Evolutionary conservation across 495 filamentous ascomycete genomes (phyloP), one percentile per base, ranked within the genome.

Genomic region (Penicillium macrosclerotiorum): DNA sequence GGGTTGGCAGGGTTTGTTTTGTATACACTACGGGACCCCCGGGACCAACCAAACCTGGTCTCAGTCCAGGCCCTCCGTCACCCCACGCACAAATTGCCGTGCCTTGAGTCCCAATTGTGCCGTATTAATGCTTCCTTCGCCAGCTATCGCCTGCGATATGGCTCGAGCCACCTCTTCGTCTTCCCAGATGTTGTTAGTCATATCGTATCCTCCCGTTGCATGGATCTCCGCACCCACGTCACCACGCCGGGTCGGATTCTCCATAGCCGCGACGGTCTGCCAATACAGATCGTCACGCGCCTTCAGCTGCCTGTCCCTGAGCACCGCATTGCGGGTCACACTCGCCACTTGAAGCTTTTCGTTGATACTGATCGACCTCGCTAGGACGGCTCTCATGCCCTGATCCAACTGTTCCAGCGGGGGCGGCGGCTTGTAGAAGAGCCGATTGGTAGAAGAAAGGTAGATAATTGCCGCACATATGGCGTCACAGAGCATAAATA

Each of bases 361-460:
- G 31, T 67, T 65, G 20, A 70, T 65, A 9, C 62, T 67, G 13
- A 72, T 75, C 35, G 82, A 44, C 38, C 66, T 50, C 34, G 64
- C 52, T 42, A 75, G 52, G 13, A 67, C 66, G 5, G 57, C 48
- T 23, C 72, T 63, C 22, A 83, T 57, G 12, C 65, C 40, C 32
- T 64, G 49, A 4, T 68, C 67, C 12, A 71, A 37, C 39, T 69
- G 66, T 19, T 83, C 79, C 5, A 63, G 68, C n/a, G 71, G 57
- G 8, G 66, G 62, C 2, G 74, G 68, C 22, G 77, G 78, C n/a
- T 63, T 60, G 40, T 76, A 75, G 51, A 83, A 79, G 58, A 75
- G 74, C 11, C 92, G 80, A 54, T 91, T 86, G 14, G 93, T 96
- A 17, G 81, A 78, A 0, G 84, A 79, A 11, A 90, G 71, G 65